A percentile compares a stretch with the other conserved stretches of the same genome.
Evolutionary conservation across 495 filamentous ascomycete species (phyloP).

Genomic region (Lasiosphaeria miniovina): DNA sequence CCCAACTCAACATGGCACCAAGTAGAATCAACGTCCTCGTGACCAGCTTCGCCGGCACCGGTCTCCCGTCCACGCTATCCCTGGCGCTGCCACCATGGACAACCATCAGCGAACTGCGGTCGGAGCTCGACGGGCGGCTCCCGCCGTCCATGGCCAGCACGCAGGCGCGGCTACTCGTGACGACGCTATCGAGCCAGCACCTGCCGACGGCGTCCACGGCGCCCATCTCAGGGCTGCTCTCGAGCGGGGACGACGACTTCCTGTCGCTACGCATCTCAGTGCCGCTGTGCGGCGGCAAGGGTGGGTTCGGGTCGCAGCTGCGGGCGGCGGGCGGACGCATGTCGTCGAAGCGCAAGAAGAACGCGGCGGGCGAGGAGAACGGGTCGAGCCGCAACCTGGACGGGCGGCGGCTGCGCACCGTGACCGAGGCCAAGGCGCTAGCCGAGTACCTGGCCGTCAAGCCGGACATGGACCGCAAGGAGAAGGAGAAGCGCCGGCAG

Average conservation of each 20-base stretch:
- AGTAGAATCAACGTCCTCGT: conserved; percentile 75
- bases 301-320: conserved; percentile 95
- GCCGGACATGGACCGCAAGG: conserved; percentile 91
- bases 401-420: conserved; percentile 82
- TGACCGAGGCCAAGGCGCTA: conserved; percentile 90
- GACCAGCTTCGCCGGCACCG: conserved; percentile 77
- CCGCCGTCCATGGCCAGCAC: conserved; percentile 38
- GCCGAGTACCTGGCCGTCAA: conserved; percentile 94
- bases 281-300: conserved; percentile 84
- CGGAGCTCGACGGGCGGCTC: conserved; percentile 60
- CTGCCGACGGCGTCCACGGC: conserved; percentile 46
- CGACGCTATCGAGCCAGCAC: conserved; percentile 75
- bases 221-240: conserved; percentile 54
- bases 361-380: conserved; percentile 71
- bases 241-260: conserved; percentile 52
- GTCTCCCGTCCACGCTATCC: conserved; percentile 72
- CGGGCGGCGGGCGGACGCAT: conserved; percentile 96
- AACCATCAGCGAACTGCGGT: conserved; percentile 62
- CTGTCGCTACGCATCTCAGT: conserved; percentile 76
- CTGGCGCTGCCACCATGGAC: conserved; percentile 65
- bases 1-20: conserved; percentile 32
- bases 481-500: conserved; percentile 76
- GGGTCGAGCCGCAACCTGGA: conserved; percentile 91
- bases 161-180: conserved; percentile 62
- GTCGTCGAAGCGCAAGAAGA: conserved; percentile 86